Conservation (phyloP, 1,284 basidiomycete genomes). For the Porodaedalea pini region DNA sequence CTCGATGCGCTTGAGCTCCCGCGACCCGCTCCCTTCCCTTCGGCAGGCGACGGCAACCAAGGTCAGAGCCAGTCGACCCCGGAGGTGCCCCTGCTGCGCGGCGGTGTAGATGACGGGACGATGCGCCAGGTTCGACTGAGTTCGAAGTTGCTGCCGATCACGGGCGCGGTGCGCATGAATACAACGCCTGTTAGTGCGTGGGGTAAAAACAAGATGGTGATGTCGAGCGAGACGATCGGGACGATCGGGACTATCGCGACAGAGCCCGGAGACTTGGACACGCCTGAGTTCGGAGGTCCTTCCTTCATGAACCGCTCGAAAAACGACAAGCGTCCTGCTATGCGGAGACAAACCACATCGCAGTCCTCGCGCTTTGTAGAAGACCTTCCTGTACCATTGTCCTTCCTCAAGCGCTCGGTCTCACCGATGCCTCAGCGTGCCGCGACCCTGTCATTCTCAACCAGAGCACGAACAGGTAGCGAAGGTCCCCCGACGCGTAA, state of each 20-base stretch:
- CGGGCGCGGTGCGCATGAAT: constrained; percentile 9
- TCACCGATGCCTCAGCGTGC: constrained; percentile 22
- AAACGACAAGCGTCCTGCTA: constrained; percentile 28
- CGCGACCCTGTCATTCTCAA: constrained; percentile 15
- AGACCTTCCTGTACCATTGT: constrained; percentile 37
- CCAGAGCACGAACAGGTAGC: background rate
- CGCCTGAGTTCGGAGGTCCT: background rate
- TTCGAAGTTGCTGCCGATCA: constrained; percentile 8
- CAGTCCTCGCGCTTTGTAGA: constrained; percentile 14
- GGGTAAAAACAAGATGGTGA: constrained; percentile 6
- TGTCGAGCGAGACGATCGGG: constrained; percentile 5
- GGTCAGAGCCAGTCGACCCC: background rate
- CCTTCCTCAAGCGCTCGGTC: constrained; percentile 27
- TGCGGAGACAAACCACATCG: constrained; percentile 15
- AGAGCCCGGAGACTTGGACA: constrained; percentile 1
- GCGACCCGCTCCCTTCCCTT: constrained; percentile 26
- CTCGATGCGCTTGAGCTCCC: constrained; percentile 68
- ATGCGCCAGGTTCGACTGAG: constrained; percentile 2
- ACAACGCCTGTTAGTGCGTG: background rate
- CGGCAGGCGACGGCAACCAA: background rate
- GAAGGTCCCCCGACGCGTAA: constrained; percentile 1
- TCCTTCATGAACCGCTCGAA: background rate
- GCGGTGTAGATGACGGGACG: background rate
- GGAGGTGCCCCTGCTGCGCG: background rate
- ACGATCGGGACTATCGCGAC: constrained; percentile 2